These are phyloP conservation scores for Aspergillus viridinutans DNA, from an alignment of 2,329 filamentous ascomycete genomes.

Conservation along the genomic window DNA sequence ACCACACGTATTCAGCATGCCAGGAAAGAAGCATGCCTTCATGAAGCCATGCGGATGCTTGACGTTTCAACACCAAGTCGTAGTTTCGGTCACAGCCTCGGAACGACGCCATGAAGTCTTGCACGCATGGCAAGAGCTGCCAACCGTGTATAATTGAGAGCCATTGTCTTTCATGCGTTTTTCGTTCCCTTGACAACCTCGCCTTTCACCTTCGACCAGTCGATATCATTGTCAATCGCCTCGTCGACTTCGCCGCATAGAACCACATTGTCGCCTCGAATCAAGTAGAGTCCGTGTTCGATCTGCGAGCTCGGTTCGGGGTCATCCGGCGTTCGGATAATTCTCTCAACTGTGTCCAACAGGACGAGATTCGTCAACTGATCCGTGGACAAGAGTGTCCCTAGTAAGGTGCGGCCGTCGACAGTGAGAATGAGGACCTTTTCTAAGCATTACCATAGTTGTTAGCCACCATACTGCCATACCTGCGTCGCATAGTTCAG, in stretches of 20 bases:
- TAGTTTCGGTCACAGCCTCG: background rate
- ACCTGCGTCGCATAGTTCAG: background rate
- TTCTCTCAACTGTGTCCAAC: constrained; percentile 76
- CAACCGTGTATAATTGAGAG: background rate
- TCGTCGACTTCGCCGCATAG: constrained; percentile 87
- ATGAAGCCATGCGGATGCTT: background rate
- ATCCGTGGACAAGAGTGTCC: constrained; percentile 80
- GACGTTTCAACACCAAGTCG: background rate
- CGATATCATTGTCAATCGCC: constrained; percentile 79
- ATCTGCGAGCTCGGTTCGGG: constrained; percentile 75
- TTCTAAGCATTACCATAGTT: constrained; percentile 51
- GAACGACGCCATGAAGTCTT: background rate
- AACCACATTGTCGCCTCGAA: constrained; percentile 91
- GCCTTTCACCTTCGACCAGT: constrained; percentile 88
- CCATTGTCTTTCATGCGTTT: constrained; percentile 51
- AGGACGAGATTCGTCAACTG: constrained; percentile 91
- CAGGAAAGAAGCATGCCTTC: background rate
- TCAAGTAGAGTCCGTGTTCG: constrained; percentile 81
- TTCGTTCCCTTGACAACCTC: constrained; percentile 80
- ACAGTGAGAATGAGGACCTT: constrained; percentile 88
- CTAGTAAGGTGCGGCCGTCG: constrained; percentile 81
- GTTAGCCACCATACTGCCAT: constrained; percentile 11
- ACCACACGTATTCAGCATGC: background rate
- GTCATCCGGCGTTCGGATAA: constrained; percentile 83
- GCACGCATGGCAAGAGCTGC: background rate